Base-by-base conservation (phyloP, 352 stramenopile genomes). In the Pythium apleroticum region DNA sequence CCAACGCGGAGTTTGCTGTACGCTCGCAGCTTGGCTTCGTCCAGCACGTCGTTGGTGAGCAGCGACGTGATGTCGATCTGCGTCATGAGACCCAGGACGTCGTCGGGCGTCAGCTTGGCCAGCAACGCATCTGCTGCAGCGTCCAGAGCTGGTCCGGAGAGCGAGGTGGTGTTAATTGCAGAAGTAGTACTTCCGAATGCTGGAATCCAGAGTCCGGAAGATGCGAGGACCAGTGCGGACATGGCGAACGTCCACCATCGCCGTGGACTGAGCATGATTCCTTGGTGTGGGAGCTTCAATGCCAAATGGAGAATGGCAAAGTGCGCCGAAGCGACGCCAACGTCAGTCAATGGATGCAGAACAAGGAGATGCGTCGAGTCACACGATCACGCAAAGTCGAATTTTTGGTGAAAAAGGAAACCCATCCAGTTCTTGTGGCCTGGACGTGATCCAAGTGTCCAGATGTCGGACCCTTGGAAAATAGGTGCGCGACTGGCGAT, bases 141-240 rank as follows among this genome's bases (percentile, higher is more conserved):
- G 46, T 64, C 57, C 43, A 64, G 57, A 22, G 43, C 30, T 4
- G 28, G 30, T 50, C 45, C 57, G 2, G 57, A 63, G 27, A 63
- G 45, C 1, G 52, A 55, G 1, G 2, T 27, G 35, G 14, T 30
- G 10, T 20, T 48, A 28, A n/a, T n/a, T n/a, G 41, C 31, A 20
- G 0, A 20, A 12, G 20, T 28, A 6, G 41, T 17, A 7, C 41
- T 49, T 49, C 41, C 41, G 17, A n/a, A 25, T 17, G 41, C 20
- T 27, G 19, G 41, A 25, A 27, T 49, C 53, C 53, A 60, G 53
- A 48, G 35, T 54, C 27, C 9, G 41, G 41, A 49, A 8, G 41
- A 49, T 25, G 20, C n/a, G 4, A 9, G 20, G n/a, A 28, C 19
- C n/a, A 49, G 12, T 15, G n/a, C n/a, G 41, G 19, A 49, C 1